phyloP scores from a whole-genome alignment of 2,329 filamentous ascomycete genomes.

The Botryotinia globosa region DNA sequence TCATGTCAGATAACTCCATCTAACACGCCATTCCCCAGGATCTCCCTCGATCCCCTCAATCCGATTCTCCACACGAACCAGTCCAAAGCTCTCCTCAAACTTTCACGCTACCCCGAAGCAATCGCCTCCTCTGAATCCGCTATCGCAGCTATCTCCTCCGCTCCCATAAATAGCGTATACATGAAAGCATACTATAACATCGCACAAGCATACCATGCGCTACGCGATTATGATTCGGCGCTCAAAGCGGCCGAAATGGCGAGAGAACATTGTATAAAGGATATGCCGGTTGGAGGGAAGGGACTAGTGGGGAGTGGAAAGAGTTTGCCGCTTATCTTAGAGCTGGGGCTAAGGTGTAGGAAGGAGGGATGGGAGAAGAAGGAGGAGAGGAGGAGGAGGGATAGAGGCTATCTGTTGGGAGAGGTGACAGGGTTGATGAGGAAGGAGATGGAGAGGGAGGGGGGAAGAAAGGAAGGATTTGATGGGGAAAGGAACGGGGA shows the following conservation, averaged over 20 bases:
- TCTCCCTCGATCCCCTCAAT: conserved; percentile 75
- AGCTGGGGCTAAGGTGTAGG: conserved; percentile 74
- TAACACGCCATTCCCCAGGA: conserved; percentile 47
- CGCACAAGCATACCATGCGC: conserved; percentile 61
- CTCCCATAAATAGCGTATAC: conserved; percentile 27
- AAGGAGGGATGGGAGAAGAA: conserved; percentile 79
- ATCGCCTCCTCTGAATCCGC: conserved; percentile 75
- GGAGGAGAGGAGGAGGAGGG: conserved; percentile 60
- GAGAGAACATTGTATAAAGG: conserved; percentile 1
- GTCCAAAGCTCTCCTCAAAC: conserved; percentile 75
- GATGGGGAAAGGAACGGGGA: conserved; percentile 47
- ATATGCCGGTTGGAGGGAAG: conserved; percentile 59
- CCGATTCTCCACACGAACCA: conserved; percentile 85
- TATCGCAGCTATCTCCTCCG: conserved; percentile 46
- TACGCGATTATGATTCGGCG: conserved; percentile 6
- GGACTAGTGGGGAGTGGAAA: background rate
- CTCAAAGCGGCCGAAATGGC: conserved; percentile 7
- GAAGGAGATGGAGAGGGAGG: conserved; percentile 45
- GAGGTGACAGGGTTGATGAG: conserved; percentile 56
- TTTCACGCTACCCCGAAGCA: conserved; percentile 69
- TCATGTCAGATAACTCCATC: conserved; percentile 1
- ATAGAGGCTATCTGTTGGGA: conserved; percentile 56
- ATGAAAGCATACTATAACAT: conserved; percentile 86
- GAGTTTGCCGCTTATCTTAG: conserved; percentile 65
- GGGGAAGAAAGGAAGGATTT: conserved; percentile 42